Base-by-base conservation (phyloP, 148 eudicot species). In the Nepenthes mirabilis region DNA sequence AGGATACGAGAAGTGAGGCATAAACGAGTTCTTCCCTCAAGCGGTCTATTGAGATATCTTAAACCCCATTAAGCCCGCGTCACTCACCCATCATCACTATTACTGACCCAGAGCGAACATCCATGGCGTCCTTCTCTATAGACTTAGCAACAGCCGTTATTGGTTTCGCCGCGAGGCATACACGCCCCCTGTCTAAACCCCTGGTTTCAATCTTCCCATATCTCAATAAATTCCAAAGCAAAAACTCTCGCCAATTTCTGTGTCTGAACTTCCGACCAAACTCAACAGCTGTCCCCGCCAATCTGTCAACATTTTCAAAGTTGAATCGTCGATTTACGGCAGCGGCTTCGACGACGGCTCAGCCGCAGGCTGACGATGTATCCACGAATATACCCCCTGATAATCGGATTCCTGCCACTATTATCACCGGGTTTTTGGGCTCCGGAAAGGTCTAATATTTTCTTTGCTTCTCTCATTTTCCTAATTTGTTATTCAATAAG, bases 371-470 rank as follows among this genome's bases (percentile, higher is more conserved):
- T 43, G 88, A 74, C 61, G 85, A 70, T 61, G 68, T 77, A 34
- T 36, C 49, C 14, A 84, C 95, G 33, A 79, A 74, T 51, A 74
- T 93, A 57, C 99, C 96, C 37, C 85, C 82, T 12, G 99, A 93
- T 75, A 66, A 88, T 75, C 75, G 99, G 14, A 75, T 93, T 65
- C 99, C 99, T 9, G 99, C 99, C 37, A 93, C 99, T 35, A 86
- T 93, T 37, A 93, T 93, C 2, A 93, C 99, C 43, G 99, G 99
- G 0, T 93, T 93, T 65, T 62, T 93, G 63, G 99, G 99, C 14
- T 93, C 99, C 43, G 99, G 99, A 57, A 93, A 93, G 96, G 99
- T 91, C 61, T 33, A 40, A 11, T 36, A 0, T 2, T 7, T 1
- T 48, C 14, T 36, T 12, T 10, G 8, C 23, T 23, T 23, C 23